These are phyloP conservation scores for Lodderomyces beijingensis DNA, from an alignment of 1,139 yeast species.

Conservation along the genomic window DNA sequence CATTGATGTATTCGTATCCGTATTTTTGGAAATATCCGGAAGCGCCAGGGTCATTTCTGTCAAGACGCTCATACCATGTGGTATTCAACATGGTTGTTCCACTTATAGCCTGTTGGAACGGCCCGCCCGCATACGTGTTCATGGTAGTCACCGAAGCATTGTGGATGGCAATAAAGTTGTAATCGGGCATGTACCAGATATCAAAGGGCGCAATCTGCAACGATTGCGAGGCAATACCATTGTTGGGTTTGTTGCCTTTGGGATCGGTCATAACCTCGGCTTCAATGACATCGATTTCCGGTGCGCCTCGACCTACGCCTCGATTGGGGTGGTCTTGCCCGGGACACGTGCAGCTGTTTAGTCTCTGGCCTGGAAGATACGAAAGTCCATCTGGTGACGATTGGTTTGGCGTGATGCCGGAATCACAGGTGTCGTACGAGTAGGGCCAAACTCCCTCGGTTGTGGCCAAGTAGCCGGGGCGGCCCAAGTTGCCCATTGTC, in stretches of 20 bases:
- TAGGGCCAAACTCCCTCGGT: constrained; percentile 92
- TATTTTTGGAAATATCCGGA: constrained; percentile 56
- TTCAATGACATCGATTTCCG: constrained; percentile 83
- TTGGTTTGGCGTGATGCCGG: constrained; percentile 88
- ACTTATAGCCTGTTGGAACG: constrained; percentile 79
- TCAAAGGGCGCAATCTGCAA: constrained; percentile 82
- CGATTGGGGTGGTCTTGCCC: constrained; percentile 77
- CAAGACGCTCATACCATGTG: constrained; percentile 66
- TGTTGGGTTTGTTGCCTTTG: constrained; percentile 21
- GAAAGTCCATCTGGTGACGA: constrained; percentile 78
- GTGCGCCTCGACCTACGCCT: constrained; percentile 84
- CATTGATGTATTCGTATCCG: constrained; percentile 75
- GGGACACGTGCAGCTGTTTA: constrained; percentile 65
- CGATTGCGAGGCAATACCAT: constrained; percentile 77
- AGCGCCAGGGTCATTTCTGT: constrained; percentile 16
- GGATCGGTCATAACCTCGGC: constrained; percentile 53
- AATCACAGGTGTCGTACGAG: constrained; percentile 76
- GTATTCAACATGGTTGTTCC: constrained; percentile 66
- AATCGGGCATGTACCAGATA: constrained; percentile 82
- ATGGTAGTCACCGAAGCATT: constrained; percentile 59
- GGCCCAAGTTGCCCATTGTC: constrained; percentile 82
- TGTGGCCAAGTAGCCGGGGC: constrained; percentile 76
- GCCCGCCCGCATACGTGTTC: constrained; percentile 81
- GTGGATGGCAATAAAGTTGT: constrained; percentile 61
- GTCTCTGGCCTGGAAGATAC: constrained; percentile 71